Evolutionary conservation across 129 eudicot genomes (phyloP), one percentile per base, ranked within the genome.

Genomic region (Scalesia atractyloides): DNA sequence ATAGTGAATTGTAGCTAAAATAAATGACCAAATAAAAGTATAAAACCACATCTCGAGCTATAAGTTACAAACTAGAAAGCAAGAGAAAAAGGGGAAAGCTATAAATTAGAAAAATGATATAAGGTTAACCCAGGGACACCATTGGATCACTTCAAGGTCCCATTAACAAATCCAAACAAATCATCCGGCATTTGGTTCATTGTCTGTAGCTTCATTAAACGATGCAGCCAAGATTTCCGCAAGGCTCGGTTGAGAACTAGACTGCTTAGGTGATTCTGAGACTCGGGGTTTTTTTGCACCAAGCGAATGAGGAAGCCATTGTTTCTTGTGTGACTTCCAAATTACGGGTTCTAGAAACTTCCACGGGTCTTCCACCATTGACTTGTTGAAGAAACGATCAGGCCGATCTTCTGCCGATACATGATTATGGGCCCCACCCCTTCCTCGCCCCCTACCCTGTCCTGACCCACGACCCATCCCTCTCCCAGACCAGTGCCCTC

Each of bases 311-410:
- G 86, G 87, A 56, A 74, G 65, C 83, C 85, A 80, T 19, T 84
- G 76, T 26, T 82, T 68, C 63, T 78, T 69, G 12, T 24, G 68
- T 17, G 59, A 24, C 69, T 70, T 86, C 95, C 95, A 87, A 61
- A 87, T 26, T 9, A 84, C 87, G 7, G 95, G 96, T 63, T 69
- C 71, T 77, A 87, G 78, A 34, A 58, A 48, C 90, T 84, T 77
- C 98, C 98, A 93, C 1, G 98, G 98, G 73, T 93, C 96, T 82
- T 93, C 96, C 20, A 87, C 81, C 96, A 93, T 89, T 64, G 93
- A 91, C 79, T 77, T 85, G 65, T 77, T 68, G 79, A 80, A 93
- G 64, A 81, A 89, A 24, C 74, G 47, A 75, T 80, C 82, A 4
- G 92, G 90, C 61, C 85, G 70, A 30, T 39, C 65, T 77, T 87